Percentiles rank a stretch among this genome's conserved stretches.
Conservation (phyloP, 2,329 filamentous ascomycete genomes). For the Mollisiaceae sp. region DNA sequence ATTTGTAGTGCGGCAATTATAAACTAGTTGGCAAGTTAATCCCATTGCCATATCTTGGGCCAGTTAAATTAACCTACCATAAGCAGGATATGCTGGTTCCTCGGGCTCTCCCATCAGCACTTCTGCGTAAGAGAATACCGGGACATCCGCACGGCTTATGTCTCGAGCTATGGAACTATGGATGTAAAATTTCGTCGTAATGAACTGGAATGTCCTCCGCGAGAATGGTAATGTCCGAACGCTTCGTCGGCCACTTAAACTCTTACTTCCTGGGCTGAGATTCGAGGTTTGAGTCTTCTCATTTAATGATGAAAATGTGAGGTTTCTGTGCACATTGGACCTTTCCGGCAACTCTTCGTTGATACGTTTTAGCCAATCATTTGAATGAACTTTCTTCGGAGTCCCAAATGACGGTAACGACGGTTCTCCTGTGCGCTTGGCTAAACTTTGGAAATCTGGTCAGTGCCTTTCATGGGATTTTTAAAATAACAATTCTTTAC, state of each 20-base stretch:
- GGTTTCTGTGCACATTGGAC: neutral
- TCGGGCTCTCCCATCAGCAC: neutral
- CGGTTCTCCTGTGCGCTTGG: neutral
- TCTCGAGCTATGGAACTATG: neutral
- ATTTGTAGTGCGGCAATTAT: neutral
- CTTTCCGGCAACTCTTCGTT: neutral
- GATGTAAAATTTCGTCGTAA: neutral
- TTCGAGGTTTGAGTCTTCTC: neutral
- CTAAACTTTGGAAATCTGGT: neutral
- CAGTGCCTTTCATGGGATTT: neutral
- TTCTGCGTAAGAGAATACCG: neutral
- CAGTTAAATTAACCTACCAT: neutral
- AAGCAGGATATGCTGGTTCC: neutral
- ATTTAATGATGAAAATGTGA: neutral
- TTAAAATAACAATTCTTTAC: neutral
- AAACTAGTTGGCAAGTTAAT: neutral
- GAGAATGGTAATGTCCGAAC: neutral
- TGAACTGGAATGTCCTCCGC: neutral
- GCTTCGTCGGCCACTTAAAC: neutral
- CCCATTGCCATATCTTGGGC: neutral
- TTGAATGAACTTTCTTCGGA: neutral
- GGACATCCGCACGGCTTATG: neutral
- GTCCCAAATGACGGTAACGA: neutral
- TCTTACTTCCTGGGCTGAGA: neutral
- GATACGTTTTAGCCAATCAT: neutral